Conservation (phyloP, 352 stramenopile species). For the Pythium myriotylum region DNA sequence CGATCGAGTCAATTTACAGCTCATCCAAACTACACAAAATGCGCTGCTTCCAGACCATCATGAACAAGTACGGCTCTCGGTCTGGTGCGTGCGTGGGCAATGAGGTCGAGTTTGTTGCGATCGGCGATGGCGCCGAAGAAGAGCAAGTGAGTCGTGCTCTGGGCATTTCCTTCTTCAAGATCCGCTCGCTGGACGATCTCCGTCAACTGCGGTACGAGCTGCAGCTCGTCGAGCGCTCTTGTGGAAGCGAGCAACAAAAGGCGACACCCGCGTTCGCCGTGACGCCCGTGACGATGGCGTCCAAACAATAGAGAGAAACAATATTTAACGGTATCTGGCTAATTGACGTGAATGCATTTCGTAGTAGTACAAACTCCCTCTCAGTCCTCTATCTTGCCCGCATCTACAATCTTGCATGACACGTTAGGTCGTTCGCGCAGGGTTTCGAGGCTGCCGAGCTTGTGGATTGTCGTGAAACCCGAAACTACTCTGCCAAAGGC, state of each 20-base stretch:
- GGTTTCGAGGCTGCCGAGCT: constrained; percentile 59
- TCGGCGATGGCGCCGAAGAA: constrained; percentile 79
- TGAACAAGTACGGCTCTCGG: constrained; percentile 43
- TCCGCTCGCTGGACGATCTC: constrained; percentile 65
- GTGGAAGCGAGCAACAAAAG: background rate
- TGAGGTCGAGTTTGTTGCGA: constrained; percentile 69
- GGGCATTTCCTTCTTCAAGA: constrained; percentile 76
- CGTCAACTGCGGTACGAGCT: constrained; percentile 62
- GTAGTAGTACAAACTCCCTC: background rate
- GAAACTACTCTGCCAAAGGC: constrained; percentile 75
- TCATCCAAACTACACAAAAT: constrained; percentile 81
- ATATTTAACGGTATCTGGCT: constrained; percentile 1
- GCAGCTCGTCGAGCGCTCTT: constrained; percentile 37
- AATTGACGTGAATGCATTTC: background rate
- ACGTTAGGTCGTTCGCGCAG: constrained; percentile 53
- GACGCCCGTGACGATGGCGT: background rate
- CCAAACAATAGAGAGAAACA: constrained; percentile 18
- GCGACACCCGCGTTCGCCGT: too few species aligned
- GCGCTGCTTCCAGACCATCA: constrained; percentile 75
- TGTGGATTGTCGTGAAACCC: constrained; percentile 56
- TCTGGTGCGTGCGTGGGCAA: background rate
- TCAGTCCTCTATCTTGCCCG: constrained; percentile 50
- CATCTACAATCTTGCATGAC: constrained; percentile 69
- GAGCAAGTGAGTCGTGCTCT: constrained; percentile 70
- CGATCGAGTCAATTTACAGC: constrained; percentile 76